Base-by-base conservation (phyloP, 495 filamentous ascomycete genomes). In the Cryomyces minteri region DNA sequence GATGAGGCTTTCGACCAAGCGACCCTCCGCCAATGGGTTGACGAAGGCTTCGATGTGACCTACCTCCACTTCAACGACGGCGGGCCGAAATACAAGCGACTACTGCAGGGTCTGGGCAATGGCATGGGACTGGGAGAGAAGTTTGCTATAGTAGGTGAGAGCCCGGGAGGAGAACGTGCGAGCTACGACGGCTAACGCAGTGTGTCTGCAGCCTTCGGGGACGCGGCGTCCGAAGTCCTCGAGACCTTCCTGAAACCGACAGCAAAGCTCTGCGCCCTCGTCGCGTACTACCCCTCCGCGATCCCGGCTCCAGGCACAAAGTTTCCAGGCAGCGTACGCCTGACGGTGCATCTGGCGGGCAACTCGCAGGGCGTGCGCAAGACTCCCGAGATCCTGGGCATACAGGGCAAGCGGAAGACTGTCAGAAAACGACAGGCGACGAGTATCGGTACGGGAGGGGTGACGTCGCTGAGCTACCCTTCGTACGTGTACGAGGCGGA, bases 41-140 rank as follows among this genome's bases (percentile, higher is more conserved):
- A 72, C 43, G 80, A 85, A 51, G 80, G 79, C 10, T 84, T 82
- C 57, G 59, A 72, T 31, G 74, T 79, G 4, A 56, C 66, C 2
- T 84, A 83, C 49, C 41, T 82, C 0, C 69, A 77, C 0, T 65
- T 76, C 49, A 63, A 68, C 11, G 55, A 59, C 5, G 69, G 68
- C 12, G 71, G 66, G 4, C 71, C 74, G 44, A 63, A 70, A 4
- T 81, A 79, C 52, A 51, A 61, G 8, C 53, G 54, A 39, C 66
- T 61, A 41, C 48, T 84, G 43, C 62, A 70, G 29, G 45, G 42
- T 18, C 45, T 58, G 6, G 56, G 56, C 11, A 56, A 61, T 40
- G 46, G 40, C 4, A 50, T 61, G 41, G 53, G 59, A 9, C 52
- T 56, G 39, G 53, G 57, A 25, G 62, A 65, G 51, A 51, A 54